Evolutionary conservation across 345 rosid species (phyloP), one percentile per base, ranked within the genome.

Genomic region (Ailanthus altissimus): DNA sequence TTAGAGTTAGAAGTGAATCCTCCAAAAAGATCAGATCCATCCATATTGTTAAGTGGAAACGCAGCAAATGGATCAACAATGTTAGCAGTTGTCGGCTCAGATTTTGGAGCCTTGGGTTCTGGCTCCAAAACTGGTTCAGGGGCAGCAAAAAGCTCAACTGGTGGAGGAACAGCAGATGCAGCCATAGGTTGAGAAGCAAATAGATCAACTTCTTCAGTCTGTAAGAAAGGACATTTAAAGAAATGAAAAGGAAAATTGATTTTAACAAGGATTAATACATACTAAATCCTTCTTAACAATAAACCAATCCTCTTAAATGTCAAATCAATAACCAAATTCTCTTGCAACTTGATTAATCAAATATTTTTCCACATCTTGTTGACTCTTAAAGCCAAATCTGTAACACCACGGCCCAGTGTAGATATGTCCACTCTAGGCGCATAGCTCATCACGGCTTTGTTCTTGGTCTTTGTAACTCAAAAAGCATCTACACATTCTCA

Each of bases 1-100:
- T 81, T 81, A 18, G 94, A 75, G 78, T 86, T 66, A 75, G 94
- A 89, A 77, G 93, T 85, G 82, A 91, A 97, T 73, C 85, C 90
- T 72, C 97, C 94, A 77, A 92, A 91, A 78, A 87, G 87, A 88
- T 92, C 95, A 72, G 99, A 91, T 73, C 93, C 93, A 81, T 93
- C 97, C 78, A 89, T 92, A 80, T 46, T 92, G 70, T 90, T 89
- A 77, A 93, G 82, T 26, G 94, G 94, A 79, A 96, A 86, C 38
- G 94, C 83, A 76, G 93, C 94, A 85, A 96, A 93, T 77, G 98
- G 99, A 81, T 93, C 99, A 72, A 85, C 83, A 69, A 80, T 76
- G 81, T 67, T 83, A 8, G 87, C 58, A 74, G 70, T 80, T 63
- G 80, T 67, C 14, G 90, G 62, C 61, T 81, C 83, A 40, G 87